These are phyloP conservation scores for Chlorella sp. DNA, from an alignment of 139 green algal species.

Conservation along the genomic window DNA sequence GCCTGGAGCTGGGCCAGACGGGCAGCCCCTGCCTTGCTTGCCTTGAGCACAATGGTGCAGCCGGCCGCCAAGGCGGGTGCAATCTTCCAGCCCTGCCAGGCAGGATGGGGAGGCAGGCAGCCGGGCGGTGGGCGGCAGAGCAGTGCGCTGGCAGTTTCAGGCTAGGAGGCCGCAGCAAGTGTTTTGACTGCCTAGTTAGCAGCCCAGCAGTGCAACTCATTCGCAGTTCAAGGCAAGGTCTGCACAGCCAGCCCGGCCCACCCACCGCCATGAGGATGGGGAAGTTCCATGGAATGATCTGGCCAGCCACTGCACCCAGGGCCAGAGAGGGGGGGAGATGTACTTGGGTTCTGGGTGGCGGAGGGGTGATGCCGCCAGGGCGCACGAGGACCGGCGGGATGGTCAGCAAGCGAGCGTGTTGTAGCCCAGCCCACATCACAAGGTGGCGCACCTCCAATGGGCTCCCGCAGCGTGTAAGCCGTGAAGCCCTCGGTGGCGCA, in stretches of 20 bases:
- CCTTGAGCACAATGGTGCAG: constrained; percentile 65
- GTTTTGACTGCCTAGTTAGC: too few relatives aligned
- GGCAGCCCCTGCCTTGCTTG: too few relatives aligned
- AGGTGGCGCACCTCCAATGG: constrained; percentile 39
- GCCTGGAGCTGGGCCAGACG: too few relatives aligned
- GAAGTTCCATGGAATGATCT: constrained; percentile 61
- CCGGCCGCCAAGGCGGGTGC: constrained; percentile 63
- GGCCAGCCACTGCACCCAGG: constrained; percentile 41
- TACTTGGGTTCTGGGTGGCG: too few relatives aligned
- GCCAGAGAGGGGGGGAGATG: too few relatives aligned
- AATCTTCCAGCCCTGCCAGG: constrained; percentile 67
- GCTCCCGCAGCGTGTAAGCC: constrained; percentile 51
- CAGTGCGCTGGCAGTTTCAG: background rate
- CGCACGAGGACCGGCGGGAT: too few relatives aligned
- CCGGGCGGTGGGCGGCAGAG: background rate
- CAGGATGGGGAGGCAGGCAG: too few relatives aligned
- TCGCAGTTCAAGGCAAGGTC: too few relatives aligned
- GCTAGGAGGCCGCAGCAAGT: background rate
- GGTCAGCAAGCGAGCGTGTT: too few relatives aligned
- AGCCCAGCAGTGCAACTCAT: background rate
- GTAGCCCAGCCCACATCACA: too few relatives aligned
- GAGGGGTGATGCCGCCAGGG: too few relatives aligned
- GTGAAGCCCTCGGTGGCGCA: constrained; percentile 26
- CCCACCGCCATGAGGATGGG: constrained; percentile 28
- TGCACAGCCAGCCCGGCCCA: background rate